Evolutionary conservation across 192 early-diverging fungal species (phyloP), one percentile per base, ranked within the genome.

Genomic region (Umbelopsis sp.): DNA sequence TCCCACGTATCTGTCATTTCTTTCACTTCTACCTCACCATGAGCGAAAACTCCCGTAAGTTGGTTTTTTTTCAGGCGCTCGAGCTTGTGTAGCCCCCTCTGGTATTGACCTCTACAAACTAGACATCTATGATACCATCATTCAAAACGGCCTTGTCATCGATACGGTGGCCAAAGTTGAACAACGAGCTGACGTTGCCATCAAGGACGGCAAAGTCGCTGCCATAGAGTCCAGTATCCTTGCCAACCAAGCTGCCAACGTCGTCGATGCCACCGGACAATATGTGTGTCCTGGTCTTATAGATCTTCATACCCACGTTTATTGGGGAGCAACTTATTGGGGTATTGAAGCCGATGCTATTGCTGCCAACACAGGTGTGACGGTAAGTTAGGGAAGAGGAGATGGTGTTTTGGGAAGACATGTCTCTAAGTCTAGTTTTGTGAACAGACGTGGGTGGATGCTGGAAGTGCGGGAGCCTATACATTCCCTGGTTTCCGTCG

Each of bases 271-370:
- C 20, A 46, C 73, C 8, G 51, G 37, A 27, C 73, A 64, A 35
- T 68, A 68, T 48, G 73, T 74, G 35, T 64, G 45, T 44, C 73
- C 73, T 49, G 73, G 73, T 21, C 53, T 74, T 27, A 64, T 74
- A 22, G 73, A 74, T 49, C n/a, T 74, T 37, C 73, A 74, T 27
- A 74, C 73, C 2, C 73, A 74, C 33, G 66, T 67, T 13, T 74
- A 68, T 33, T 74, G 73, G 73, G 73, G 73, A 21, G 44, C 45
- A 10, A 74, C 73, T 1, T 74, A 68, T 30, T 74, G 73, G 73
- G 73, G 73, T 33, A 68, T 74, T 23, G 73, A 74, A 35, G 66
- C 73, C 0, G 73, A 74, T 20, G 66, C 73, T 25, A 15, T 74
- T n/a, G 66, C 66, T 21, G 73, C 73, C n/a, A 25, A 18, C 27